Evolutionary conservation across 371 early-diverging fungal genomes (phyloP).

Genomic region (Blakeslea trispora): DNA sequence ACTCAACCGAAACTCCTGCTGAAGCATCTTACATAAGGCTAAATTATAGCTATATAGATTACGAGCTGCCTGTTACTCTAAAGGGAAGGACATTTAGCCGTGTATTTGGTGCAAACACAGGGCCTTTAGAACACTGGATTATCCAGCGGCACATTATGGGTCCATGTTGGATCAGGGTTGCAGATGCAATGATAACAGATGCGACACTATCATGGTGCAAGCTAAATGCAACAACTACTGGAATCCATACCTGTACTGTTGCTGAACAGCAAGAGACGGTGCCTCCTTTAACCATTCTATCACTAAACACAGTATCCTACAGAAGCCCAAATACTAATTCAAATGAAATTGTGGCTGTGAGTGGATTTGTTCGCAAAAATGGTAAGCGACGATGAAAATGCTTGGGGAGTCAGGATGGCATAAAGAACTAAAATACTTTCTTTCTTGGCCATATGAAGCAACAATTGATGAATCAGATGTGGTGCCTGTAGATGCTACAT

Average conservation of each 20-base stretch:
- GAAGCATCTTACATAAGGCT: constrained; percentile 86
- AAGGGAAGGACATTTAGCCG: constrained; percentile 83
- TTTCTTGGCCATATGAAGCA: neutral
- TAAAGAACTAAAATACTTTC: constrained; percentile 50
- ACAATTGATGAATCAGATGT: neutral
- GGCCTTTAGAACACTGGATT: constrained; percentile 87
- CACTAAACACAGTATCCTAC: constrained; percentile 76
- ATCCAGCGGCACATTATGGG: constrained; percentile 95
- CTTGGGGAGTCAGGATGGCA: constrained; percentile 40
- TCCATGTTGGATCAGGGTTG: constrained; percentile 84
- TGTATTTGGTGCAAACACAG: constrained; percentile 87
- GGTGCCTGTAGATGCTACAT: constrained; percentile 2
- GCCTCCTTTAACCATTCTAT: constrained; percentile 86
- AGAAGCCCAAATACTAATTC: constrained; percentile 71
- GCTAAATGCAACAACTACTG: constrained; percentile 62
- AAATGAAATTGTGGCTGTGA: constrained; percentile 84
- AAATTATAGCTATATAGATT: constrained; percentile 73
- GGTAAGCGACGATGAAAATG: constrained; percentile 1
- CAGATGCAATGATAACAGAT: constrained; percentile 35
- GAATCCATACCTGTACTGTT: constrained; percentile 68
- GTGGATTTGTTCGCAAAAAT: constrained; percentile 9
- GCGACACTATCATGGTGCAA: constrained; percentile 79
- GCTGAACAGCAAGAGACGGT: constrained; percentile 30
- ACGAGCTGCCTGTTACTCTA: constrained; percentile 66
- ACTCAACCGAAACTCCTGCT: constrained; percentile 75